Base-by-base conservation (phyloP, 2,329 filamentous ascomycete species). In the Neofusicoccum sp. region DNA sequence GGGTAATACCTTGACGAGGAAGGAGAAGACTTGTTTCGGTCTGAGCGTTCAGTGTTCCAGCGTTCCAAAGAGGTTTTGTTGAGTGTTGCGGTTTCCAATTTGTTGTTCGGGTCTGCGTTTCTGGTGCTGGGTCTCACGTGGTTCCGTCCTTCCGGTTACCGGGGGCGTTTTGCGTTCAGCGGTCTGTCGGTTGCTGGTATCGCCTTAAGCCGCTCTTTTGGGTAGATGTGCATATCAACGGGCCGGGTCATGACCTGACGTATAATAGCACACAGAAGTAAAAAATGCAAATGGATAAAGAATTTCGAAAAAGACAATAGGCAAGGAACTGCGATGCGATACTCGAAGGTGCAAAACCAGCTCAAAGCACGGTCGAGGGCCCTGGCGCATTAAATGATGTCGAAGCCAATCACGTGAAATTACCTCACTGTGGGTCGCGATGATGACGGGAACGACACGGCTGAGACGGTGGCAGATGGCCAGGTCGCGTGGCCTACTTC, bases 351-450 rank as follows among this genome's bases (percentile, higher is more conserved):
- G 22, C 22, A 22, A 56, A 34, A 41, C 14, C 1, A 29, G 6
- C 14, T 0, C n/a, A 4, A n/a, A 6, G 28, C 9, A 36, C 11
- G 3, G 8, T 6, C 12, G 3, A 3, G 41, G 54, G 29, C 3
- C 2, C 14, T 31, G n/a, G 31, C 14, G 6, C 33, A 31, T 22
- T 9, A 14, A 56, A 58, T 45, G 4, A 28, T 8, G 22, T 41
- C 28, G 48, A 16, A 31, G 31, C n/a, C 11, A 14, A 36, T 58
- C 54, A 58, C 54, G 54, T 58, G 54, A 34, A 45, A 58, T 58
- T 58, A 31, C 54, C 54, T 58, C 54, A 58, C 54, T 58, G 54
- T 58, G 54, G 54, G 41, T 41, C 54, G 29, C 2, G 31, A 58
- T 58, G 54, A 31, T 45, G 54, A 14, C 16, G 47, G 47, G 33